Evolutionary conservation across 257 asterid genomes (phyloP).

Genomic region (Sherardia arvensis): DNA sequence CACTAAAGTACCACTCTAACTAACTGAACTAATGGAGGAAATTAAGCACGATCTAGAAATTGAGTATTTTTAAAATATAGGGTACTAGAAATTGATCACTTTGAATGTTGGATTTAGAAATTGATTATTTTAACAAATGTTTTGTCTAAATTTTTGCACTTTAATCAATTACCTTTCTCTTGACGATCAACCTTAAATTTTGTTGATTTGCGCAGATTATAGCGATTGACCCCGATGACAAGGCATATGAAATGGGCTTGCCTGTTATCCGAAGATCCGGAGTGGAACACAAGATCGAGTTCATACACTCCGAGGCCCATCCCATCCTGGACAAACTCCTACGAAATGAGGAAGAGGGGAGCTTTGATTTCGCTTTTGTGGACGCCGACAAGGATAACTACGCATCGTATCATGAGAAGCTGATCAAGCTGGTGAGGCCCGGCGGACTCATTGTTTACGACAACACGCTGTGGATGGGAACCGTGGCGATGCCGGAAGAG

Average conservation of each 20-base stretch:
- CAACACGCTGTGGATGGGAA: conserved; percentile 50
- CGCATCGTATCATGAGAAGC: conserved; percentile 37
- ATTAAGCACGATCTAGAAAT: too few species aligned
- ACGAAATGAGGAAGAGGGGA: conserved; percentile 17
- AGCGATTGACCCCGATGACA: conserved; percentile 27
- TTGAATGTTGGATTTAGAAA: too few species aligned
- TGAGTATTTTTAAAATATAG: too few species aligned
- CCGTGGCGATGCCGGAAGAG: conserved; percentile 27
- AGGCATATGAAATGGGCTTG: conserved; percentile 26
- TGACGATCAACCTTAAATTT: too few species aligned
- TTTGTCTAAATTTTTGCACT: too few species aligned
- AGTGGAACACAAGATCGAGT: conserved; percentile 33
- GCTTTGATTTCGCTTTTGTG: conserved; percentile 45
- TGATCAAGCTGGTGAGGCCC: conserved; percentile 33
- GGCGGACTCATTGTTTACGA: conserved; percentile 47
- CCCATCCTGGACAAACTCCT: conserved; percentile 27
- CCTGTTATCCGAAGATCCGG: conserved; percentile 28
- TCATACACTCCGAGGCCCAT: conserved; percentile 28
- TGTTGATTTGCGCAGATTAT: conserved; percentile 15
- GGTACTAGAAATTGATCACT: too few species aligned
- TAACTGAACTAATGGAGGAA: too few species aligned
- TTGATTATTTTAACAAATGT: too few species aligned
- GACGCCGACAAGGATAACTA: conserved; percentile 44
- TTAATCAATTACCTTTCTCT: too few species aligned
- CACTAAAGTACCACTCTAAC: too few species aligned